phyloP scores from a whole-genome alignment of 2,329 filamentous ascomycete genomes.

The Cucurbitaria berberidis region DNA sequence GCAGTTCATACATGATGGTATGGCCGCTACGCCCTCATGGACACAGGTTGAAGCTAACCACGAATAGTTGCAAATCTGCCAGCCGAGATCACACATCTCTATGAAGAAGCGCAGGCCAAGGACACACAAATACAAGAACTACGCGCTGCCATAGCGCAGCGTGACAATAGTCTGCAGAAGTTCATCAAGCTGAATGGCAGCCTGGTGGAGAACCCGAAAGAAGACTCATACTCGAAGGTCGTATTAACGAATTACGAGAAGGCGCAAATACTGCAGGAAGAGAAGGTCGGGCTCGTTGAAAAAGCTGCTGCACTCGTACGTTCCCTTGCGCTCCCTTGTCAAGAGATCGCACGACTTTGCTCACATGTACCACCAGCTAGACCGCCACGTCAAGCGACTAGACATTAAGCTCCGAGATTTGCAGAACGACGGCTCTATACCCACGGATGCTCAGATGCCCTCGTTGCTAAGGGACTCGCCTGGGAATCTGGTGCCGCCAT shows the following conservation, averaged over 20 bases:
- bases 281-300: conserved; percentile 74
- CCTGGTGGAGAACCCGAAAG: conserved; percentile 75
- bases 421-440: conserved; percentile 64
- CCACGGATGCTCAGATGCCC: conserved; percentile 64
- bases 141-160: conserved; percentile 70
- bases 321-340: background rate
- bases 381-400: conserved; percentile 67
- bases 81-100: conserved; percentile 80
- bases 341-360: background rate
- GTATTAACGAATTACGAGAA: conserved; percentile 72
- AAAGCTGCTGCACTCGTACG: conserved; percentile 68
- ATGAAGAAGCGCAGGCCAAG: conserved; percentile 83
- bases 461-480: conserved; percentile 60
- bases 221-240: conserved; percentile 69
- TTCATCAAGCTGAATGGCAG: conserved; percentile 80
- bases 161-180: conserved; percentile 78
- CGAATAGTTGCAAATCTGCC: conserved; percentile 73
- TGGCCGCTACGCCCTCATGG: conserved; percentile 5
- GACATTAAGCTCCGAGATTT: conserved; percentile 67
- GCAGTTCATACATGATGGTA: conserved; percentile 74
- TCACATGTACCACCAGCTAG: conserved; percentile 51
- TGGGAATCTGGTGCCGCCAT: conserved; percentile 57
- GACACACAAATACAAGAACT: conserved; percentile 75
- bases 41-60: conserved; percentile 14
- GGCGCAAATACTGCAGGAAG: conserved; percentile 73